A percentile compares a stretch with the other conserved stretches of the same genome.
Evolutionary conservation across 1,139 yeast species (phyloP).

Genomic region (Kodamaea ohmeri): DNA sequence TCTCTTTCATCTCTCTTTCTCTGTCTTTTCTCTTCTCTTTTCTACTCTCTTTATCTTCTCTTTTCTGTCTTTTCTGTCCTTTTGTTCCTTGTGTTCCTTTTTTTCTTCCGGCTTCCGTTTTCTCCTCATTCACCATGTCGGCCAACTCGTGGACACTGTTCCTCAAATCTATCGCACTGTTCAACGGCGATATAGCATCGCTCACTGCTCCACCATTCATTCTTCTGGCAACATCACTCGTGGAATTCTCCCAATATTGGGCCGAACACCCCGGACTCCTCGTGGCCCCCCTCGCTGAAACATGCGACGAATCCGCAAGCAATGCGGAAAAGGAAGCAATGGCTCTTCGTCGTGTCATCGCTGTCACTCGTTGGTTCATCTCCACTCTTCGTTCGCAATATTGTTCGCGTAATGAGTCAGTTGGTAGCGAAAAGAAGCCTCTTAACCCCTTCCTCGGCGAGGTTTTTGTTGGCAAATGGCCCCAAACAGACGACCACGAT

Average conservation of each 20-base stretch:
- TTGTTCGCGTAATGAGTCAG: conserved; percentile 83
- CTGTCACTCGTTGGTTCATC: conserved; percentile 87
- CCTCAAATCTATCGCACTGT: conserved; percentile 85
- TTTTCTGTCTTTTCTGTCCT: not conserved
- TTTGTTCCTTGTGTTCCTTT: not conserved
- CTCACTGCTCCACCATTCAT: conserved; percentile 98
- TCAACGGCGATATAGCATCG: conserved; percentile 90
- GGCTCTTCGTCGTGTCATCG: conserved; percentile 62
- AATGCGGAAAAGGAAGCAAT: conserved; percentile 45
- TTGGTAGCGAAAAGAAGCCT: conserved; percentile 95
- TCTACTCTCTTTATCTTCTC: not conserved
- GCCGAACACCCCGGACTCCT: conserved; percentile 86
- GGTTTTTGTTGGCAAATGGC: conserved; percentile 85
- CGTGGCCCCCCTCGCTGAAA: conserved; percentile 57
- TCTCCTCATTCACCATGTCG: conserved; percentile 18
- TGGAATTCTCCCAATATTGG: conserved; percentile 92
- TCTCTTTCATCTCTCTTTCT: not conserved
- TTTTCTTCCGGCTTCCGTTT: conserved; percentile 5
- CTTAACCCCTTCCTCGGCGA: conserved; percentile 94
- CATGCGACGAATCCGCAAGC: conserved; percentile 27
- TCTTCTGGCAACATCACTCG: conserved; percentile 81
- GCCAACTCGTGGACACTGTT: conserved; percentile 78
- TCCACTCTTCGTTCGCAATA: conserved; percentile 90
- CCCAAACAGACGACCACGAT: conserved; percentile 51
- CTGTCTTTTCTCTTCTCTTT: not conserved